These are phyloP conservation scores for Neurospora discreta DNA, from an alignment of 495 filamentous ascomycete genomes.

Conservation along the genomic window DNA sequence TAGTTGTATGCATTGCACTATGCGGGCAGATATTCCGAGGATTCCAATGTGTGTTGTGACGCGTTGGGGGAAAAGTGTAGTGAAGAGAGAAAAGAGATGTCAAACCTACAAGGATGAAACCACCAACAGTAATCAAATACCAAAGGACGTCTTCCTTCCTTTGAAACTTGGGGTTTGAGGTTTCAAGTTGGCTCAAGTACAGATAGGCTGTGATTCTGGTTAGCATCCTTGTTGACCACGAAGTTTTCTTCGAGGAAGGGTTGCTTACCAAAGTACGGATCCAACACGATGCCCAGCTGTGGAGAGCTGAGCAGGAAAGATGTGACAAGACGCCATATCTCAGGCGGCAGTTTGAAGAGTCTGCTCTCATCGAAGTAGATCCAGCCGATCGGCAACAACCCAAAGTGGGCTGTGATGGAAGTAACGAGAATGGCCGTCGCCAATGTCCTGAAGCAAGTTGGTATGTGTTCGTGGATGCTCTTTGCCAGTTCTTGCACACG, in stretches of 20 bases:
- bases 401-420: slow-evolving; percentile 51
- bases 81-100: slow-evolving; percentile 3
- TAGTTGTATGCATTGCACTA: slow-evolving; percentile 61
- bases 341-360: slow-evolving; percentile 53
- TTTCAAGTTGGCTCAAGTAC: slow-evolving; percentile 35
- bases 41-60: slow-evolving; percentile 17
- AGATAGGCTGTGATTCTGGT: slow-evolving; percentile 20
- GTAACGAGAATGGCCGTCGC: slow-evolving; percentile 54
- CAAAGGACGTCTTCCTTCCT: slow-evolving; percentile 37
- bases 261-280: slow-evolving; percentile 68
- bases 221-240: not conserved
- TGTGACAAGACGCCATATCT: slow-evolving; percentile 46
- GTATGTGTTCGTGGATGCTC: not conserved
- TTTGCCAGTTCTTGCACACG: not conserved
- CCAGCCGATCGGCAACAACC: slow-evolving; percentile 40
- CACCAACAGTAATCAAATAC: slow-evolving; percentile 34
- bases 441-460: slow-evolving; percentile 45
- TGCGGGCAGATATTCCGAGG: slow-evolving; percentile 94
- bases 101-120: slow-evolving; percentile 34
- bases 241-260: not conserved
- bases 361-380: slow-evolving; percentile 46
- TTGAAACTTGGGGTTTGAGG: slow-evolving; percentile 26
- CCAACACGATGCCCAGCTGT: slow-evolving; percentile 56
- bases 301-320: slow-evolving; percentile 61
- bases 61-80: not conserved